Evolutionary conservation across 148 eudicot species (phyloP).

Genomic region (Mesembryanthemum crystallinum): DNA sequence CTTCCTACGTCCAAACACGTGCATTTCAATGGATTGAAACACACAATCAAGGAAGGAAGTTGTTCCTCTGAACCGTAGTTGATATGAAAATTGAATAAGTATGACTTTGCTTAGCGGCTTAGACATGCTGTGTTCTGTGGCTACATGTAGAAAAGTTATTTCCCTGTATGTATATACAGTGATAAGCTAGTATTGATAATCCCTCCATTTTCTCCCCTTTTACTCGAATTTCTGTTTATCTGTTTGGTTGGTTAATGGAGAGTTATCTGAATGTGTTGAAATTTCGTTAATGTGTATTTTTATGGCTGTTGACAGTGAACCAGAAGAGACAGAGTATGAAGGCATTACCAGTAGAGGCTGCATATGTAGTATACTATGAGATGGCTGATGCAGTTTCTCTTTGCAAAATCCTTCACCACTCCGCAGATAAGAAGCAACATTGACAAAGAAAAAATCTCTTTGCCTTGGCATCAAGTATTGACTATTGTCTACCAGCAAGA

Average conservation of each 20-base stretch:
- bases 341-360: constrained; percentile 20
- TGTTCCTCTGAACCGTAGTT: too few relatives aligned
- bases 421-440: background rate
- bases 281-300: background rate
- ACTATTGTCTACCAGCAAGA: background rate
- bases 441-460: background rate
- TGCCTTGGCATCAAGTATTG: background rate
- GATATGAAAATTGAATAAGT: too few relatives aligned
- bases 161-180: background rate
- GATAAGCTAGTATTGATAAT: background rate
- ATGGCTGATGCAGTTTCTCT: background rate
- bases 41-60: too few relatives aligned
- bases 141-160: background rate
- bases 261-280: too few relatives aligned
- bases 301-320: constrained; percentile 18
- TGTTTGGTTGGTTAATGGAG: too few relatives aligned
- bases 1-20: too few relatives aligned
- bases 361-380: constrained; percentile 6
- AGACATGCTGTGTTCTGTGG: too few relatives aligned
- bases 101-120: too few relatives aligned
- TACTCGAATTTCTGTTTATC: too few relatives aligned
- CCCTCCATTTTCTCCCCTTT: background rate
- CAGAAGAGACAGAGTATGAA: constrained; percentile 9
- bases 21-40: too few relatives aligned
- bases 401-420: background rate